These are phyloP conservation scores for Dendrobium nobile DNA, from an alignment of 106 monocot genomes.

Conservation along the genomic window DNA sequence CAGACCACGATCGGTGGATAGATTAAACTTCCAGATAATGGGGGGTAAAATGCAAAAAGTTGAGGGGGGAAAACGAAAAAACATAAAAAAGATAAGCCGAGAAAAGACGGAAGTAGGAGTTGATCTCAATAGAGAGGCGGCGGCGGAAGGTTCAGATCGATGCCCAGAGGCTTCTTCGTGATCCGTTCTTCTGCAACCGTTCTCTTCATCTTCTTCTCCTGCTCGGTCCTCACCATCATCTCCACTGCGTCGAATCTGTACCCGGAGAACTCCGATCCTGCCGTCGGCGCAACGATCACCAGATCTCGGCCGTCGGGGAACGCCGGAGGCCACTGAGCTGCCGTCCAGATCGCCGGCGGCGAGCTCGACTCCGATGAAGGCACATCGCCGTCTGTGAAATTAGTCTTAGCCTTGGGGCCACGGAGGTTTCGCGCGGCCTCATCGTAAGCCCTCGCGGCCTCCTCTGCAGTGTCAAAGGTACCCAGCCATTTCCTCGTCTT, in stretches of 20 bases:
- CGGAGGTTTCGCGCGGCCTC: slow-evolving; percentile 31
- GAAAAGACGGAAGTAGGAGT: background rate
- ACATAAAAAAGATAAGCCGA: background rate
- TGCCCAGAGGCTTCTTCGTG: slow-evolving; percentile 12
- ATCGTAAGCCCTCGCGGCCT: slow-evolving; percentile 36
- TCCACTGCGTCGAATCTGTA: slow-evolving; percentile 30
- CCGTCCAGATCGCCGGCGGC: background rate
- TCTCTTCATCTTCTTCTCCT: slow-evolving; percentile 19
- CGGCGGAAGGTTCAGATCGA: slow-evolving; percentile 37
- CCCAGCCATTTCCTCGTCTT: slow-evolving; percentile 41
- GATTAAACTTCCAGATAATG: background rate
- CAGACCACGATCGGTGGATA: background rate
- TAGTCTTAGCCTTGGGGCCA: slow-evolving; percentile 42
- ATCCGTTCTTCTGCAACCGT: background rate
- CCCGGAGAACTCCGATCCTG: slow-evolving; percentile 13
- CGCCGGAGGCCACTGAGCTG: slow-evolving; percentile 6
- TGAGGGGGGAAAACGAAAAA: background rate
- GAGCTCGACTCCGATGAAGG: background rate
- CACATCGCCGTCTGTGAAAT: slow-evolving; percentile 15
- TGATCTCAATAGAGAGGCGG: slow-evolving; percentile 16
- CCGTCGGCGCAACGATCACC: background rate
- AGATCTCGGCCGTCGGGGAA: slow-evolving; percentile 13
- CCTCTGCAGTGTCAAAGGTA: slow-evolving; percentile 40
- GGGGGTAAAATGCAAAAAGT: background rate
- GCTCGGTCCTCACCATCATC: slow-evolving; percentile 14